A percentile compares a stretch with the other conserved stretches of the same genome.
Conservation (phyloP, 2,329 filamentous ascomycete genomes). For the Botrytis fabae region DNA sequence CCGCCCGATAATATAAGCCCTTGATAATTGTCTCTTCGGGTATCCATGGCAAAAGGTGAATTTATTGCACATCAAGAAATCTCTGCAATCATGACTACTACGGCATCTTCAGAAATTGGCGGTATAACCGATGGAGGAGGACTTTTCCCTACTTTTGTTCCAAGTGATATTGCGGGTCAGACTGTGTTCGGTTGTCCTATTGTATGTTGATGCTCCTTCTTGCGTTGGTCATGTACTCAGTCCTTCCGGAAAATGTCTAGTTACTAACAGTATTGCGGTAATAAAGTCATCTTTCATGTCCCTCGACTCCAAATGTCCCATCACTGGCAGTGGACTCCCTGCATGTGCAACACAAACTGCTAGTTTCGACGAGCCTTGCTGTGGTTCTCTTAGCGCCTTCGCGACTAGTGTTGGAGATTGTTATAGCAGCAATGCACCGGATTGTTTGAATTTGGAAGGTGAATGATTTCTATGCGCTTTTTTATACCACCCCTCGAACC, state of each 20-base stretch:
- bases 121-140: conserved; percentile 8
- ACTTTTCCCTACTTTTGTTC: conserved; percentile 10
- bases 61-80: not conserved
- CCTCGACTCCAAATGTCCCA: conserved; percentile 17
- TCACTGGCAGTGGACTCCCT: conserved; percentile 6
- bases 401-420: conserved; percentile 1
- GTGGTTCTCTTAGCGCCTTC: conserved; percentile 7
- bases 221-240: no score
- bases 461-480: no score
- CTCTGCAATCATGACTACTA: not conserved
- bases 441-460: conserved; percentile 17
- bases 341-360: conserved; percentile 14
- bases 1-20: not conserved
- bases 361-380: conserved; percentile 5
- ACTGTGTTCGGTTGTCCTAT: conserved; percentile 19
- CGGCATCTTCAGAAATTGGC: not conserved
- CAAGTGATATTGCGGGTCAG: conserved; percentile 12
- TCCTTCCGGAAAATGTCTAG: not conserved
- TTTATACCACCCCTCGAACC: no score
- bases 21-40: not conserved
- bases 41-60: not conserved
- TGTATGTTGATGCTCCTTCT: not conserved
- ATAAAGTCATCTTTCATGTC: conserved; percentile 21
- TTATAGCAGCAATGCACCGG: conserved; percentile 12
- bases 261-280: not conserved